Conservation (phyloP, 2,329 filamentous ascomycete genomes). For the Chrysoporthe austroafricana region DNA sequence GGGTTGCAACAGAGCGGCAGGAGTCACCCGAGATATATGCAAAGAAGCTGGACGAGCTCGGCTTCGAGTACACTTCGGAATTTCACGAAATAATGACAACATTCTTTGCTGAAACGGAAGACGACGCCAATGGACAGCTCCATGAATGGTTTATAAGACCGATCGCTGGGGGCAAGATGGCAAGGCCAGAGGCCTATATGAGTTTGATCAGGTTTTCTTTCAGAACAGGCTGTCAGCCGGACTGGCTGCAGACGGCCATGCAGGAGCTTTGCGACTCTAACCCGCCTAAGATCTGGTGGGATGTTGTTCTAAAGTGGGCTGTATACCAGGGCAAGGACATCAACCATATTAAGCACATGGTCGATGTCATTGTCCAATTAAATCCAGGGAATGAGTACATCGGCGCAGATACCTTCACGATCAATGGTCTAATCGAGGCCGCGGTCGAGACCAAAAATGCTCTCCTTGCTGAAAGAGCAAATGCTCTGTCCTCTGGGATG, state of each 20-base stretch:
- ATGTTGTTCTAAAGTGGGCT: constrained; percentile 76
- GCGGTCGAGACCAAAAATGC: constrained; percentile 72
- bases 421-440: constrained; percentile 76
- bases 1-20: constrained; percentile 64
- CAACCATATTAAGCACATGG: constrained; percentile 74
- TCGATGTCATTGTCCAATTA: constrained; percentile 64
- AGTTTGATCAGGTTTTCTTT: constrained; percentile 65
- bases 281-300: constrained; percentile 64
- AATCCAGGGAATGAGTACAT: constrained; percentile 50
- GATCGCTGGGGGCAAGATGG: constrained; percentile 44
- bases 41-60: constrained; percentile 53
- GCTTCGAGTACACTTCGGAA: constrained; percentile 47
- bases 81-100: constrained; percentile 60
- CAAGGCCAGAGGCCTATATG: constrained; percentile 52
- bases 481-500: constrained; percentile 67
- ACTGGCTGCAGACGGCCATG: constrained; percentile 67
- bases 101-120: constrained; percentile 64
- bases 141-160: constrained; percentile 64
- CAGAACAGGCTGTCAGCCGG: constrained; percentile 56
- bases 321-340: constrained; percentile 70
- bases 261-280: constrained; percentile 51
- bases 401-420: constrained; percentile 68
- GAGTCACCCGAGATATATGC: constrained; percentile 60
- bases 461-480: constrained; percentile 73
- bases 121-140: constrained; percentile 63